Conservation (phyloP, 1,284 basidiomycete species). For the Trametes pubescens region DNA sequence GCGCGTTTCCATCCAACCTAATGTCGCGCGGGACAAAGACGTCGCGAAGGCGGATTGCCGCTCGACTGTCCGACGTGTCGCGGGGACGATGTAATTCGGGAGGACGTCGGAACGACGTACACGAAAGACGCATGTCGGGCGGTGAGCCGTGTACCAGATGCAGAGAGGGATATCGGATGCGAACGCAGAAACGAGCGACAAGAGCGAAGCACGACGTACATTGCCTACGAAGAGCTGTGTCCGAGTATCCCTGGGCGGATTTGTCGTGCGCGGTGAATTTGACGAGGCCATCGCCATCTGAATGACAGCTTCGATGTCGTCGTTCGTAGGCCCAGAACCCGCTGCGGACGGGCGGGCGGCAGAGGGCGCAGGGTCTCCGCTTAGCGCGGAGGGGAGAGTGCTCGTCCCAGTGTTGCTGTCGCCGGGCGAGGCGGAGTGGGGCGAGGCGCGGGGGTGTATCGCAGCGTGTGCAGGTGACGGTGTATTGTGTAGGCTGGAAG, state of each 20-base stretch:
- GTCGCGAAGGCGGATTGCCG: background rate
- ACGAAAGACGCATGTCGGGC: background rate
- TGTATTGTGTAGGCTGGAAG: constrained; percentile 17
- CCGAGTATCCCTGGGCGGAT: constrained; percentile 79
- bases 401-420: background rate
- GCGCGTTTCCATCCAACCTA: background rate
- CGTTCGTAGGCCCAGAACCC: constrained; percentile 58
- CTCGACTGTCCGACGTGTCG: background rate
- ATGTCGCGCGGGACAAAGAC: background rate
- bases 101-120: background rate
- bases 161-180: background rate
- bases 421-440: constrained; percentile 11
- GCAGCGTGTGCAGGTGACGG: constrained; percentile 25
- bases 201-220: constrained; percentile 53
- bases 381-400: background rate
- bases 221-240: constrained; percentile 93
- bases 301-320: constrained; percentile 85
- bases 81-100: background rate
- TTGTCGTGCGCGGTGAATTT: constrained; percentile 54
- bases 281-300: constrained; percentile 66
- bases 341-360: constrained; percentile 15
- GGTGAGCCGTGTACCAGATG: background rate
- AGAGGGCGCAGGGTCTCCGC: constrained; percentile 12
- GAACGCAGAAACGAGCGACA: constrained; percentile 12
- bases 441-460: constrained; percentile 16